These are phyloP conservation scores for Beauveria rudraprayagi DNA, from an alignment of 2,329 filamentous ascomycete genomes.

Conservation along the genomic window DNA sequence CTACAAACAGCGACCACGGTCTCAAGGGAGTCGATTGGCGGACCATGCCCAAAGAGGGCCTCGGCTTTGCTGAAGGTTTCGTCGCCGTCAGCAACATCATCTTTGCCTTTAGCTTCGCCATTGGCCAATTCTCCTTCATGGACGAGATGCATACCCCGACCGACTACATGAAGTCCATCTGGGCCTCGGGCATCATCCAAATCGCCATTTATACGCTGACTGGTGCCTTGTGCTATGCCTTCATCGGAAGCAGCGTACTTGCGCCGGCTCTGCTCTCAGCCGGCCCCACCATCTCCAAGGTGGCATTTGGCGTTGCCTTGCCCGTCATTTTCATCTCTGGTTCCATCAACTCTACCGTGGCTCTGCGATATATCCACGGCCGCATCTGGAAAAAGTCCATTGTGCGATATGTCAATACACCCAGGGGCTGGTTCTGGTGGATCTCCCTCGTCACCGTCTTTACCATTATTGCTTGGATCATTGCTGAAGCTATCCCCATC, in stretches of 20 bases:
- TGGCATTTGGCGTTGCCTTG: slow-evolving; percentile 57
- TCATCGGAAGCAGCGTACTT: slow-evolving; percentile 48
- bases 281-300: slow-evolving; percentile 44
- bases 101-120: slow-evolving; percentile 49
- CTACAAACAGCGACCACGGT: slow-evolving; percentile 15
- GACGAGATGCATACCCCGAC: slow-evolving; percentile 33
- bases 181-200: slow-evolving; percentile 48
- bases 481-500: slow-evolving; percentile 62
- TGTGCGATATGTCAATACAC: slow-evolving; percentile 31
- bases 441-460: slow-evolving; percentile 43
- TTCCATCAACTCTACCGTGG: slow-evolving; percentile 47
- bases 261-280: slow-evolving; percentile 58
- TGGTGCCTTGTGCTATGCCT: slow-evolving; percentile 58
- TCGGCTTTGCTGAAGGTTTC: slow-evolving; percentile 44
- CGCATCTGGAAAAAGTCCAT: slow-evolving; percentile 27
- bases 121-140: slow-evolving; percentile 35
- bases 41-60: slow-evolving; percentile 28
- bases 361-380: slow-evolving; percentile 30
- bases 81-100: slow-evolving; percentile 54
- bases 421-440: slow-evolving; percentile 42
- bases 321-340: slow-evolving; percentile 62
- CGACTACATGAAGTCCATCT: slow-evolving; percentile 40
- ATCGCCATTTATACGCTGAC: slow-evolving; percentile 54
- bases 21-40: slow-evolving; percentile 20
- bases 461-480: slow-evolving; percentile 58